Base-by-base conservation (phyloP, 1,139 yeast species). In the Scheffersomyces parashehatae region DNA sequence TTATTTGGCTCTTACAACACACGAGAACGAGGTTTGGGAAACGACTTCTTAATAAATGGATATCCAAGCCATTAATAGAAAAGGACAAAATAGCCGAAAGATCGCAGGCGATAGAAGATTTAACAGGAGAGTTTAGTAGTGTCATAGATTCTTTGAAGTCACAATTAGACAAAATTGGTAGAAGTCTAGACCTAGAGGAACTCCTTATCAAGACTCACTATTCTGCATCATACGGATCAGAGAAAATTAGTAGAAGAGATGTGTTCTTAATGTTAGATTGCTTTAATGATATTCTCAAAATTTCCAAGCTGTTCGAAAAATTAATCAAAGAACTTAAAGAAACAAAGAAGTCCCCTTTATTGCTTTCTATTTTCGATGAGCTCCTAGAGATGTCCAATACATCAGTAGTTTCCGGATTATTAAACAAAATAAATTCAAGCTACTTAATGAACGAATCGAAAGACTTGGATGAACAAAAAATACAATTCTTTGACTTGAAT, bases 1-100 rank as follows among this genome's bases (percentile, higher is more conserved):
- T 93, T 13, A 64, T 87, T 12, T 86, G 93, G 89, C 68, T 88
- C 2, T 58, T 93, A 49, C 88, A 91, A 60, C 91, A 85, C 50
- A 88, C 98, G 0, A 68, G 81, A 36, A 88, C 97, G 0, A 73
- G 76, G 29, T 86, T 84, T 64, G 99, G 99, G 0, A 77, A 73
- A 40, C 65, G 97, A 43, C 56, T 80, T 46, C 61, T 93, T 14
- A 73, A 73, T 29, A 70, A 76, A 39, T 93, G 99, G 99, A 67
- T 91, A 0, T 73, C 82, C 1, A 71, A 77, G 48, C 99, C 99
- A 1, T 69, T 91, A 30, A 64, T 80, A 0, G 72, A 81, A 35
- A 64, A 71, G 28, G 68, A 64, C 0, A 64, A 65, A n/a, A 83
- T 90, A 5, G 76, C 76, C 45, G 71, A 73, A 15, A 73, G 99